Conservation (phyloP, 2,329 filamentous ascomycete genomes). For the Aspergillus sergii region DNA sequence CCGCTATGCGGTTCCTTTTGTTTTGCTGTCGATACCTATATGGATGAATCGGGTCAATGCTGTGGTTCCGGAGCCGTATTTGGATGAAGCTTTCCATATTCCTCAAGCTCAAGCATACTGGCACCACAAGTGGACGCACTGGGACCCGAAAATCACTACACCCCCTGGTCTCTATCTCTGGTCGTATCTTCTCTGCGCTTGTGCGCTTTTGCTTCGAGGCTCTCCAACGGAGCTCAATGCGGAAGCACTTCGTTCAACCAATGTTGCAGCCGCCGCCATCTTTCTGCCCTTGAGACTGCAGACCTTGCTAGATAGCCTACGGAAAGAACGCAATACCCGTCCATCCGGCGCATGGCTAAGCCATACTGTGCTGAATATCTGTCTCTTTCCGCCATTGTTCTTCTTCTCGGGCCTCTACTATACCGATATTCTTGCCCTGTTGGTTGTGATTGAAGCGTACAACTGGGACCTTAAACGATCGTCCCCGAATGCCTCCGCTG, state of each 20-base stretch:
- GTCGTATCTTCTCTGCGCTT: slow-evolving; percentile 50
- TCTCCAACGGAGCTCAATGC: slow-evolving; percentile 37
- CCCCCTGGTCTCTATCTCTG: slow-evolving; percentile 76
- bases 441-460: slow-evolving; percentile 73
- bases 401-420: slow-evolving; percentile 97
- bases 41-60: slow-evolving; percentile 52
- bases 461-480: slow-evolving; percentile 48
- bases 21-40: slow-evolving; percentile 35
- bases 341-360: slow-evolving; percentile 37
- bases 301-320: slow-evolving; percentile 52
- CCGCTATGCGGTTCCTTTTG: slow-evolving; percentile 41
- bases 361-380: slow-evolving; percentile 70
- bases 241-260: slow-evolving; percentile 40
- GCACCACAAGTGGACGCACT: slow-evolving; percentile 69
- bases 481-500: slow-evolving; percentile 21
- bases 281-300: slow-evolving; percentile 56
- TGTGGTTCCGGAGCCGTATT: slow-evolving; percentile 60
- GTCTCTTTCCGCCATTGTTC: slow-evolving; percentile 85
- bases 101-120: slow-evolving; percentile 91
- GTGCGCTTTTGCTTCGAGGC: slow-evolving; percentile 24
- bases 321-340: slow-evolving; percentile 34
- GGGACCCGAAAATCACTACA: slow-evolving; percentile 98
- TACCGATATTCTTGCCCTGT: slow-evolving; percentile 83
- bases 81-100: slow-evolving; percentile 65
- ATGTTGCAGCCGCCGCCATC: slow-evolving; percentile 38